Base-by-base conservation (phyloP, 106 monocot genomes). In the Platanthera guangdongensis region DNA sequence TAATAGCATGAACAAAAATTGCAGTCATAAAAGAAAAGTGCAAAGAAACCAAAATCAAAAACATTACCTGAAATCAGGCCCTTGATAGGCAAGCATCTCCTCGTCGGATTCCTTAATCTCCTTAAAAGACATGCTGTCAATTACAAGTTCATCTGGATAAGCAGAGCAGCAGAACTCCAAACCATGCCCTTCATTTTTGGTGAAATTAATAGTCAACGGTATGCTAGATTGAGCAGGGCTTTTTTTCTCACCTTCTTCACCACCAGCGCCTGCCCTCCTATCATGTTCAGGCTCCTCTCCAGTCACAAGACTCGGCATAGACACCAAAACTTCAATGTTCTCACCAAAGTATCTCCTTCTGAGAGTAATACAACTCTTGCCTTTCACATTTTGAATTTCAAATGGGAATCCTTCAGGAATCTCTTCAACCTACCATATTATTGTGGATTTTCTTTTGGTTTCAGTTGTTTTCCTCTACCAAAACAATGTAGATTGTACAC, bases 111-210 rank as follows among this genome's bases (percentile, higher is more conserved):
- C 53, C 12, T 72, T 71, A 4, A 53, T 57, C 51, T 87, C 85
- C 25, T 50, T 82, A 18, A 93, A 87, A 55, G 93, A 90, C 87
- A 93, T 75, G 75, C 82, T 76, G 77, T 93, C 90, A 25, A 93
- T 90, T 25, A 72, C 15, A 71, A 93, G 63, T 72, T 93, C 87
- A 74, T 93, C 93, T 4, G 90, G 86, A 71, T 85, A 93, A 18
- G 87, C 93, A 14, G 93, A 88, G 71, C 93, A 93, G 9, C n/a
- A 9, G 80, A 93, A 93, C 78, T 90, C 93, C 74, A 93, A 45
- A 65, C 73, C 76, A 10, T 70, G 75, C 4, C 79, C 86, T n/a
- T 74, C 70, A 18, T 78, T 82, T 75, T 86, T 93, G 9, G 78
- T 77, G 6, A 90, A 55, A 30, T 7, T 77, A 1, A 93, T 89